Evolutionary conservation across 441 rosid species (phyloP).

Genomic region (Eutrema salsugineum): DNA sequence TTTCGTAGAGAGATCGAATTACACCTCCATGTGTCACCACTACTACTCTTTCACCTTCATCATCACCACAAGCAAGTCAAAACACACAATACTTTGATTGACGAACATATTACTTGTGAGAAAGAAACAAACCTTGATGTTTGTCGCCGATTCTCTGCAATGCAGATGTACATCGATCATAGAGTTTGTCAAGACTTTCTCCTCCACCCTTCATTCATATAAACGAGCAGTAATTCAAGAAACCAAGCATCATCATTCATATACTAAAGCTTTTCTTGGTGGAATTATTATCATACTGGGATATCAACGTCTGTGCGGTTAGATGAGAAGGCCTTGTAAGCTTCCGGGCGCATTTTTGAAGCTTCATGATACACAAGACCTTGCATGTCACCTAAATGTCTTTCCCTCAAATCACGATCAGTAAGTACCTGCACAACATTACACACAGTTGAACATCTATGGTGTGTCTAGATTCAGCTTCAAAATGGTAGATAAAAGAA

Average conservation of each 20-base stretch:
- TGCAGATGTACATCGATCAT: constrained; percentile 58
- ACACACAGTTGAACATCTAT: neutral
- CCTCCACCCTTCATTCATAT: constrained; percentile 67
- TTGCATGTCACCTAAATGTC: constrained; percentile 83
- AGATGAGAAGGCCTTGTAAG: constrained; percentile 61
- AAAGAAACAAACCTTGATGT: constrained; percentile 51
- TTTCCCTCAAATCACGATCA: constrained; percentile 64
- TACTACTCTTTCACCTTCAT: constrained; percentile 62
- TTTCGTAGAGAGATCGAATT: constrained; percentile 50
- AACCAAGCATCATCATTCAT: neutral
- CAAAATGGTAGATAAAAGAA: neutral
- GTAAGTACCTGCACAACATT: constrained; percentile 52
- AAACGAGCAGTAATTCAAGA: neutral
- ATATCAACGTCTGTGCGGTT: constrained; percentile 55
- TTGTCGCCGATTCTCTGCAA: constrained; percentile 61
- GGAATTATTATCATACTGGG: constrained; percentile 49
- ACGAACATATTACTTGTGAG: neutral
- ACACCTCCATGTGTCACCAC: constrained; percentile 82
- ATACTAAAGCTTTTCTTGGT: neutral
- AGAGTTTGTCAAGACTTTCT: constrained; percentile 79
- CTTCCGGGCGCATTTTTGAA: constrained; percentile 41
- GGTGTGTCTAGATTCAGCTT: neutral
- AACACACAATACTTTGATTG: neutral
- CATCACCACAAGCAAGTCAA: neutral
- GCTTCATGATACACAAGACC: constrained; percentile 62